phyloP scores from a whole-genome alignment of 2,329 filamentous ascomycete species.

The Didymella pinodella region DNA sequence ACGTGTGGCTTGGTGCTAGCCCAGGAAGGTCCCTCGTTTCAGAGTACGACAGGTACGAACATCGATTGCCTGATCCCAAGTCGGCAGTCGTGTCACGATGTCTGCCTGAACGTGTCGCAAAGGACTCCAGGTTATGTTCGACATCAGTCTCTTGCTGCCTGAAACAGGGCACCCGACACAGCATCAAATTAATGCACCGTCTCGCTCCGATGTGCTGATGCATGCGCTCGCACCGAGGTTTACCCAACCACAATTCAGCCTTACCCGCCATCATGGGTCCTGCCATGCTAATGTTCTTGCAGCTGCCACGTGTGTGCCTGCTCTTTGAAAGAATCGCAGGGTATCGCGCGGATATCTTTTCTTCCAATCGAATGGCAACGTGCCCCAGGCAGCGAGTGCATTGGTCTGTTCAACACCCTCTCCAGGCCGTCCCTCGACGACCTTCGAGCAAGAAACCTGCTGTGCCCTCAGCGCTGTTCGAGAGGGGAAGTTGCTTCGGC shows the following conservation, averaged over 20 bases:
- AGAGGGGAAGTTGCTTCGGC: conserved; percentile 12
- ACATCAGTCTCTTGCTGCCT: conserved; percentile 4
- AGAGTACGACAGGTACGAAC: conserved; percentile 10
- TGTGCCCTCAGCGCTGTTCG: conserved; percentile 2
- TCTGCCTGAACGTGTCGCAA: conserved; percentile 6
- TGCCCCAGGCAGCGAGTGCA: background rate
- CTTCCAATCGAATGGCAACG: conserved; percentile 5
- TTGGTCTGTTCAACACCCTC: background rate
- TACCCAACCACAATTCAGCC: conserved; percentile 43
- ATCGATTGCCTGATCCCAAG: background rate
- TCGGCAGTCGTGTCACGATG: background rate
- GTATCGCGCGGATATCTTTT: background rate
- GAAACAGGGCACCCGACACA: conserved; percentile 7
- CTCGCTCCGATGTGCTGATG: conserved; percentile 8
- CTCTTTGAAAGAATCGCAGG: conserved; percentile 1
- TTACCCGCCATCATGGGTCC: conserved; percentile 40
- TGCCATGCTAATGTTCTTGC: conserved; percentile 37
- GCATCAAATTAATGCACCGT: conserved; percentile 10
- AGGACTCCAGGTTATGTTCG: background rate
- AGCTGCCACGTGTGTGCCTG: conserved; percentile 43
- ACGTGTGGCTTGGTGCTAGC: conserved; percentile 12
- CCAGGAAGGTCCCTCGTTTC: conserved; percentile 13
- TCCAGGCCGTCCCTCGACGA: background rate
- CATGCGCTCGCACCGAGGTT: conserved; percentile 10
- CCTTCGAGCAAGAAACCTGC: conserved; percentile 7